Conservation (phyloP, 2,329 filamentous ascomycete genomes). For the Penicillium sp. region DNA sequence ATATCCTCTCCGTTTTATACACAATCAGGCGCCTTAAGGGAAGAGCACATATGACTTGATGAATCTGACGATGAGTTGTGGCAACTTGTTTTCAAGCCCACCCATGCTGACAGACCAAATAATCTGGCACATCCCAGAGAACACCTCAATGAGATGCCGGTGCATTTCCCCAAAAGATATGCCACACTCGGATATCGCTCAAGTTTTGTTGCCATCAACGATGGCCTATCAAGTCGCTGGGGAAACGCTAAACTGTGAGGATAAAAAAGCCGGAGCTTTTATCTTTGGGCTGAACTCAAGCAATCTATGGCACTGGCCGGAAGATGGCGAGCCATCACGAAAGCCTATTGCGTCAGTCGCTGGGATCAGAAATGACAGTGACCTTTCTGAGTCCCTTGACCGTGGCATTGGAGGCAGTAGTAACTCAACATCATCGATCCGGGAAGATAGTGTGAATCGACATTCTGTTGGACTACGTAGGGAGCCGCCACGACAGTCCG, state of each 20-base stretch:
- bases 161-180: neutral
- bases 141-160: neutral
- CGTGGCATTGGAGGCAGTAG: neutral
- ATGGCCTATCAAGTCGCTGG: neutral
- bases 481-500: no score
- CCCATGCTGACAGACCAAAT: neutral
- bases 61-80: no score
- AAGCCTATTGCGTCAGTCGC: neutral
- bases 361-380: neutral
- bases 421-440: neutral
- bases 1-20: no score
- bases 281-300: neutral
- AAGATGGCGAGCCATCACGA: constrained; percentile 6
- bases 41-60: no score
- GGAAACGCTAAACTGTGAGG: neutral
- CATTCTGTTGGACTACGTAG: neutral
- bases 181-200: neutral
- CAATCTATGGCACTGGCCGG: neutral
- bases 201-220: neutral
- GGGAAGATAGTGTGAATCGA: neutral
- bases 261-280: neutral
- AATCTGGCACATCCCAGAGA: neutral
- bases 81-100: neutral
- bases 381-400: neutral
- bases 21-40: no score